Conservation (phyloP, 2,329 filamentous ascomycete genomes). For the Clonostachys rosea region DNA sequence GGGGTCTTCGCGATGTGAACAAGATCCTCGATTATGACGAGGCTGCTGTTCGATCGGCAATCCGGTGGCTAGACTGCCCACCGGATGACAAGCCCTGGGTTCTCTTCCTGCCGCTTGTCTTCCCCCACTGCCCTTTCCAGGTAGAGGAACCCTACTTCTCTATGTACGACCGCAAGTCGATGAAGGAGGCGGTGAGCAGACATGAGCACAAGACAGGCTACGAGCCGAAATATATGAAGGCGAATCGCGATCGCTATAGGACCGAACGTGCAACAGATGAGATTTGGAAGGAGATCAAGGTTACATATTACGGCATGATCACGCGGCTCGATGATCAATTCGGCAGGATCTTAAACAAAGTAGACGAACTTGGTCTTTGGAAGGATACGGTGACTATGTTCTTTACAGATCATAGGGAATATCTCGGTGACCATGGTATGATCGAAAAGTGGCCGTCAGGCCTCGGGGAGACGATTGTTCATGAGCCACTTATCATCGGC, state of each 20-base stretch:
- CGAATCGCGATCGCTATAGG: conserved; percentile 28
- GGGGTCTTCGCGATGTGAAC: conserved; percentile 26
- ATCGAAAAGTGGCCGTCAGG: conserved; percentile 44
- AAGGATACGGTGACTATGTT: conserved; percentile 34
- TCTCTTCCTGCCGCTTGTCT: conserved; percentile 33
- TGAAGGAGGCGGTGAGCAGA: conserved; percentile 7
- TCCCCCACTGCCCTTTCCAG: conserved; percentile 40
- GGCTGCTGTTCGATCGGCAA: conserved; percentile 28
- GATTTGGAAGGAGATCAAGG: conserved; percentile 35
- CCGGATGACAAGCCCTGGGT: conserved; percentile 33
- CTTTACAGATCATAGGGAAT: conserved; percentile 40
- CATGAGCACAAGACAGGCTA: conserved; percentile 28
- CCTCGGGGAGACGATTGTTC: conserved; percentile 31
- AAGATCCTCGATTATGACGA: conserved; percentile 38
- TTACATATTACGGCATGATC: conserved; percentile 42
- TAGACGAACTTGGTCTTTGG: conserved; percentile 26
- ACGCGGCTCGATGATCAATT: conserved; percentile 39
- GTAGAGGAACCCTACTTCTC: conserved; percentile 43
- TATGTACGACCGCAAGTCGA: conserved; percentile 31
- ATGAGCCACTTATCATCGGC: conserved; percentile 36
- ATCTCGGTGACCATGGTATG: conserved; percentile 38
- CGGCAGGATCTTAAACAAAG: conserved; percentile 25
- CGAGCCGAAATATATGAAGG: conserved; percentile 33
- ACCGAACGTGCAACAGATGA: conserved; percentile 30
- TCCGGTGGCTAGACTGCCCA: conserved; percentile 36